Base-by-base conservation (phyloP, 768 basidiomycete species). In the Lyophyllum atratum region DNA sequence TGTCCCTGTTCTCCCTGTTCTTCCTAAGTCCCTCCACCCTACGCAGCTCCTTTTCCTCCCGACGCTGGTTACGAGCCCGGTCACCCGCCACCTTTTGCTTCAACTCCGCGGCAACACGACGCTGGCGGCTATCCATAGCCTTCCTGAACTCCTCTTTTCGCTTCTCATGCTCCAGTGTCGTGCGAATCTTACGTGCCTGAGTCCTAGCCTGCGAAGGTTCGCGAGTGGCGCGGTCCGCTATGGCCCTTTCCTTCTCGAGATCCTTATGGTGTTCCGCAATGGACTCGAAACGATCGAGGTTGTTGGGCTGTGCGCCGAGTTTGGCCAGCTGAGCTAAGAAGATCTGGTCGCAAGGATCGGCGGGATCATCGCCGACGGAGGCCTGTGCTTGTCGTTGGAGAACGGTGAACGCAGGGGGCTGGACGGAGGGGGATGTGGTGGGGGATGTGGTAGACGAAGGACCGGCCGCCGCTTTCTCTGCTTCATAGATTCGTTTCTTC, bases 251-350 rank as follows among this genome's bases (percentile, higher is more conserved):
- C 15, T 21, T 15, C 31, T 49, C 33, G 33, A 49, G 49, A 2
- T 11, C 11, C 5, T 17, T 15, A 12, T 17, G 7, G 11, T 49
- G 11, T 3, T 34, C 33, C 21, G 56, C 51, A 2, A 56, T 46
- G 21, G 22, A 5, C 33, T 49, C 49, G 31, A 54, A 46, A n/a
- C 44, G 33, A 2, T 49, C 31, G 22, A 61, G 34, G 21, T 54
- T 52, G 58, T 40, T 24, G 33, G 44, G 48, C 33, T 58, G 53
- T 15, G 29, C n/a, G 7, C 49, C 43, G 26, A 60, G 55, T 3
- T 22, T 50, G 47, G 29, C 52, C 15, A 61, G 55, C 46, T 61
- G 51, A 11, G 44, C 44, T 24, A 64, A 21, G 48, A 61, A 56
- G 39, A 61, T 59, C 2, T 15, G 46, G 34, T 61, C 60, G 19